Conservation (phyloP, 495 filamentous ascomycete species). For the Gamarada debralockiae region DNA sequence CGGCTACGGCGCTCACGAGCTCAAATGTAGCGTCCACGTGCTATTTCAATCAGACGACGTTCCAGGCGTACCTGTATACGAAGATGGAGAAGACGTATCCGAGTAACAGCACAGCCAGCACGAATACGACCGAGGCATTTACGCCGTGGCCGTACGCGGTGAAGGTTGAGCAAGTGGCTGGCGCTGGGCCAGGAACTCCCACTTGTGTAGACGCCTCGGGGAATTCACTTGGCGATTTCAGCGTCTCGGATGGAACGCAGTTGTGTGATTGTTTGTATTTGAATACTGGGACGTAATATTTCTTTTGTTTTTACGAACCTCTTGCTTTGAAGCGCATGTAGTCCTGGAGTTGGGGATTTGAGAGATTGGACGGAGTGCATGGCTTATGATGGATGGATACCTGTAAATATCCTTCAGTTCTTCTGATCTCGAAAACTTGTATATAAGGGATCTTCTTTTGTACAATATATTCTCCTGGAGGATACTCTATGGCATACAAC, state of each 20-base stretch:
- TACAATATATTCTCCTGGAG: no score
- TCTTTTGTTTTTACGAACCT: no score
- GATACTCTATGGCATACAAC: no score
- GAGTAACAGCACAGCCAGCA: constrained; percentile 8
- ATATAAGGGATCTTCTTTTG: no score
- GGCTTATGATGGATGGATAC: no score
- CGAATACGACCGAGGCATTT: constrained; percentile 14
- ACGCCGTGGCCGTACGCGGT: constrained; percentile 45
- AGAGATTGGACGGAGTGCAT: no score
- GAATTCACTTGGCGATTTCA: constrained; percentile 21
- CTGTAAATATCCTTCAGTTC: no score
- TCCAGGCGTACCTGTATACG: constrained; percentile 51
- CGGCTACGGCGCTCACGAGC: constrained; percentile 26
- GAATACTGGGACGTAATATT: constrained; percentile 18
- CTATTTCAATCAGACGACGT: constrained; percentile 44
- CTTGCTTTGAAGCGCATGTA: no score
- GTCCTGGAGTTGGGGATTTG: no score
- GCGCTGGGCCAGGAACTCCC: constrained; percentile 37
- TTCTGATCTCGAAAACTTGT: no score
- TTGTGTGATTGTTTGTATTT: constrained; percentile 24
- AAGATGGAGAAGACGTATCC: constrained; percentile 39
- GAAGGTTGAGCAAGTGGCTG: constrained; percentile 38
- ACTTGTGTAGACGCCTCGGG: constrained; percentile 32
- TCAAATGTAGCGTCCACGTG: constrained; percentile 34
- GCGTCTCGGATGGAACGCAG: constrained; percentile 1